These are phyloP conservation scores for Scytalidium sp. DNA, from an alignment of 2,329 filamentous ascomycete species.

Conservation along the genomic window DNA sequence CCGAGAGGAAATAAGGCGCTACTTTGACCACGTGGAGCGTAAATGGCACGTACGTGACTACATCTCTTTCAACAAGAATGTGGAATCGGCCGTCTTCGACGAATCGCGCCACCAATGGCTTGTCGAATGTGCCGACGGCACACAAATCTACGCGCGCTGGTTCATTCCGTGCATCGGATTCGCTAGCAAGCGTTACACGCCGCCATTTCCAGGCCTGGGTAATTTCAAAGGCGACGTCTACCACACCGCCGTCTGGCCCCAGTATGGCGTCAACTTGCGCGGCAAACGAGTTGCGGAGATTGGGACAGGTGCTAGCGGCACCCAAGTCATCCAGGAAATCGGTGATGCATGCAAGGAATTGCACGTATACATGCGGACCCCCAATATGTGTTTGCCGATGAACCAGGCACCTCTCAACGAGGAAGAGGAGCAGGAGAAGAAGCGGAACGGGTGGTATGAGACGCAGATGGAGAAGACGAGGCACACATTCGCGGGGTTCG, in stretches of 20 bases:
- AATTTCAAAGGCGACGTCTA: slow-evolving; percentile 21
- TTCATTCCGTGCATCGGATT: slow-evolving; percentile 22
- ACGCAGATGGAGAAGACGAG: slow-evolving; percentile 41
- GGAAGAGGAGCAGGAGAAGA: slow-evolving; percentile 40
- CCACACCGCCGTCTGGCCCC: slow-evolving; percentile 18
- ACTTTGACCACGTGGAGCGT: slow-evolving; percentile 45
- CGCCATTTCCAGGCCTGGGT: slow-evolving; percentile 18
- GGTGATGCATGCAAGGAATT: slow-evolving; percentile 35
- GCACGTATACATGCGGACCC: slow-evolving; percentile 54
- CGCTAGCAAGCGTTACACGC: slow-evolving; percentile 18
- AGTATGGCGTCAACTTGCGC: slow-evolving; percentile 40
- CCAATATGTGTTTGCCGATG: slow-evolving; percentile 58
- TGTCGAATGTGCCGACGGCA: slow-evolving; percentile 35
- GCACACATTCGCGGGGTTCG: slow-evolving; percentile 48
- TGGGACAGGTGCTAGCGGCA: slow-evolving; percentile 35
- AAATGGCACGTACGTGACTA: slow-evolving; percentile 39
- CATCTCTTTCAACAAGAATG: slow-evolving; percentile 35
- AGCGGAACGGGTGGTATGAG: slow-evolving; percentile 32
- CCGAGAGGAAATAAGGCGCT: slow-evolving; percentile 37
- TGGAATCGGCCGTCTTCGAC: slow-evolving; percentile 37
- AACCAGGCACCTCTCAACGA: slow-evolving; percentile 39
- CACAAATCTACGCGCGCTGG: slow-evolving; percentile 14
- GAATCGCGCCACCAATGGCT: slow-evolving; percentile 32
- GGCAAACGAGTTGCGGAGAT: slow-evolving; percentile 52
- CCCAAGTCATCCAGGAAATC: slow-evolving; percentile 23